A percentile compares a stretch with the other conserved stretches of the same genome.
Conservation (phyloP, 2,329 filamentous ascomycete species). For the Stemphylium lycopersici region DNA sequence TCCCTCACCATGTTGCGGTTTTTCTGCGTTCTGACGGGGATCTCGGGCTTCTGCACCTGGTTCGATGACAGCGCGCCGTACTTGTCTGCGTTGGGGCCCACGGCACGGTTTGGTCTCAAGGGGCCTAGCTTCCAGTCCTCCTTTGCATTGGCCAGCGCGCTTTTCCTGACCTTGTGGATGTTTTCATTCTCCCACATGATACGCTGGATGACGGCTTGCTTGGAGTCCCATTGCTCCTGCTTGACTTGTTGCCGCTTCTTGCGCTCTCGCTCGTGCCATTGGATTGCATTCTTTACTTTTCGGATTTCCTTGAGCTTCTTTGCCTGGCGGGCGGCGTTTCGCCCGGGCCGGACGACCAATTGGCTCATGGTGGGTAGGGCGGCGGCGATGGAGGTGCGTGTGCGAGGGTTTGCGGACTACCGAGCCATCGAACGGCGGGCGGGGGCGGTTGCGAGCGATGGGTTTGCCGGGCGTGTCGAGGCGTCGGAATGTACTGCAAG, state of each 20-base stretch:
- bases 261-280: constrained; percentile 38
- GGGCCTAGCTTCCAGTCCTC: constrained; percentile 83
- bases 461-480: not conserved
- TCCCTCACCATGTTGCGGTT: constrained; percentile 25
- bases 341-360: constrained; percentile 29
- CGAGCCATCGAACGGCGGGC: constrained; percentile 30
- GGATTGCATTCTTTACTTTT: constrained; percentile 50
- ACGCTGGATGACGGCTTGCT: constrained; percentile 31
- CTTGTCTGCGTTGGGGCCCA: constrained; percentile 62
- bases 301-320: constrained; percentile 46
- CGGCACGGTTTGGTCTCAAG: constrained; percentile 76
- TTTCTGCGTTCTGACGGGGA: constrained; percentile 46
- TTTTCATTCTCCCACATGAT: constrained; percentile 30
- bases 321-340: constrained; percentile 36
- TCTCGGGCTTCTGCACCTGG: constrained; percentile 41
- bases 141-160: constrained; percentile 63
- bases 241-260: constrained; percentile 29
- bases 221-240: constrained; percentile 39
- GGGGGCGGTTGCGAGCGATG: not conserved
- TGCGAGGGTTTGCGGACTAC: constrained; percentile 29
- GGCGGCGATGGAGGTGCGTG: constrained; percentile 49
- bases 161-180: constrained; percentile 44
- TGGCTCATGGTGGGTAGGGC: constrained; percentile 56
- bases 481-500: not conserved
- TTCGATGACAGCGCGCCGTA: constrained; percentile 63